Conservation (phyloP, 2,329 filamentous ascomycete species). For the Diaporthe nobilis region DNA sequence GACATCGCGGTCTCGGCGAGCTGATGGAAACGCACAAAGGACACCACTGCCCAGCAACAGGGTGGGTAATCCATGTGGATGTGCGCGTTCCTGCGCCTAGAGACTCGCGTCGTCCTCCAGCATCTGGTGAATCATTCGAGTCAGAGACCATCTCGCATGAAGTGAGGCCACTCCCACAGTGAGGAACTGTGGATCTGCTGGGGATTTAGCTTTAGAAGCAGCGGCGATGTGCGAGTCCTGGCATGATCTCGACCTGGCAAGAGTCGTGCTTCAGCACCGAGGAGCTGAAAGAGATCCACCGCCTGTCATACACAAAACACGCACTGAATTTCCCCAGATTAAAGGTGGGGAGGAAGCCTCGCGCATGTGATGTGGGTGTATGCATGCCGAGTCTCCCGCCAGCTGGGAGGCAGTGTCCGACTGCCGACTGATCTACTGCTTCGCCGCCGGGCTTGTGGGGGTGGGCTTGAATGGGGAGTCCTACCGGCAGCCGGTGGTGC, state of each 20-base stretch:
- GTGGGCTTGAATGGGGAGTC: background rate
- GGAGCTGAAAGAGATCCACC: background rate
- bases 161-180: background rate
- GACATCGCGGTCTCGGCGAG: background rate
- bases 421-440: background rate
- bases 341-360: background rate
- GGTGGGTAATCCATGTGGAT: background rate
- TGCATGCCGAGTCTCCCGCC: background rate
- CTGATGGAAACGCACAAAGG: background rate
- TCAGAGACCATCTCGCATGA: constrained; percentile 7
- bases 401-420: background rate
- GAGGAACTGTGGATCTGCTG: background rate
- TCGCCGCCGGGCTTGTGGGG: background rate
- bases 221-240: background rate
- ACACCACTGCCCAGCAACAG: background rate
- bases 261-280: background rate
- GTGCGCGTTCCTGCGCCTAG: background rate
- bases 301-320: background rate
- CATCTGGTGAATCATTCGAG: background rate
- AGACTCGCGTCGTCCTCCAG: background rate
- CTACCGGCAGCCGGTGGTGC: background rate
- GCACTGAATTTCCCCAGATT: constrained; percentile 6
- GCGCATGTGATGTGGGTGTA: background rate
- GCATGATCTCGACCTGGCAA: background rate
- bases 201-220: background rate